Conservation (phyloP, 495 filamentous ascomycete species). For the Achaetomiella virescens region DNA sequence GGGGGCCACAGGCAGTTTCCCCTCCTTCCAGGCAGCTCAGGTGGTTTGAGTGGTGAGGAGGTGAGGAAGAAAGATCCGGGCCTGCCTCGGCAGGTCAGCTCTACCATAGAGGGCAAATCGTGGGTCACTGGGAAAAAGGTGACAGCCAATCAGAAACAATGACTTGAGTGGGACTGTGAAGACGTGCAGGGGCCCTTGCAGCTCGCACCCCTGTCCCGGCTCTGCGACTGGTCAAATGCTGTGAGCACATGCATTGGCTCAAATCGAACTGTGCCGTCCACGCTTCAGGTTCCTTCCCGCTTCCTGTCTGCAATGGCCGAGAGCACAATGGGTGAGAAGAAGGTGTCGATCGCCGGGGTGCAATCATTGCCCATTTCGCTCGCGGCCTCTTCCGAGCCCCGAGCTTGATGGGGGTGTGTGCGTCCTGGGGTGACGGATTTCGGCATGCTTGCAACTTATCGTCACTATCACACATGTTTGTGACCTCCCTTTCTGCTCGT, state of each 20-base stretch:
- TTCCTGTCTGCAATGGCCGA: no score
- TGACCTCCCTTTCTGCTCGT: neutral
- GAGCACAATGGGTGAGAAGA: no score
- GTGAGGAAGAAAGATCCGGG: neutral
- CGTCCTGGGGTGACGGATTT: neutral
- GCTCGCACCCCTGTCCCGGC: neutral
- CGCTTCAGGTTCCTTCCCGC: no score
- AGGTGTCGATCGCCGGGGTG: no score
- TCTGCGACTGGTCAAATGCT: slow-evolving; percentile 12
- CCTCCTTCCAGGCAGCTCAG: neutral
- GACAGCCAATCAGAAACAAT: slow-evolving; percentile 7
- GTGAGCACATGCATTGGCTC: slow-evolving; percentile 14
- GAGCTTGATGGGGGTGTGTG: no score
- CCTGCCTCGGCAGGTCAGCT: slow-evolving; percentile 5
- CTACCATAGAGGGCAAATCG: slow-evolving; percentile 3
- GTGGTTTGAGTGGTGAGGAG: neutral
- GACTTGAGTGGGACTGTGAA: slow-evolving; percentile 2
- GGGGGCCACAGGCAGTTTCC: neutral
- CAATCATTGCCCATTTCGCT: no score
- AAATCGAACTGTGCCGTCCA: slow-evolving; percentile 6
- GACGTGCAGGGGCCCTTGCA: slow-evolving; percentile 15
- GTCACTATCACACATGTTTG: slow-evolving; percentile 14
- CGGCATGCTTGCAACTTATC: neutral
- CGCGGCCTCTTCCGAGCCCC: neutral
- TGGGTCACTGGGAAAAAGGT: slow-evolving; percentile 5